Evolutionary conservation across 2,329 filamentous ascomycete genomes (phyloP).

Genomic region (Clonostachys sp.): DNA sequence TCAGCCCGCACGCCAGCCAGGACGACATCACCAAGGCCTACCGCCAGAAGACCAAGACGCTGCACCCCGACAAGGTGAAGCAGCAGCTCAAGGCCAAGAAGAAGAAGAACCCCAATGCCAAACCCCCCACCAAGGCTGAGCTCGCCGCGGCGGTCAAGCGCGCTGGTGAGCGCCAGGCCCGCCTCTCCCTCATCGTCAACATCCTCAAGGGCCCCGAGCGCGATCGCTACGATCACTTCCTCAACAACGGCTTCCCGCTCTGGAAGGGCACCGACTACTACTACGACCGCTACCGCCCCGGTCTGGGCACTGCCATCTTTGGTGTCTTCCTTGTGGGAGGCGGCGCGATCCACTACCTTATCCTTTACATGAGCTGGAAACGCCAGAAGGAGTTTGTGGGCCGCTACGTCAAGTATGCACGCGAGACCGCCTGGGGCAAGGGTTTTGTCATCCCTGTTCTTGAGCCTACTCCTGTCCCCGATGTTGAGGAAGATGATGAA

Average conservation of each 20-base stretch:
- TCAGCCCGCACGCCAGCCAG: slow-evolving; percentile 66
- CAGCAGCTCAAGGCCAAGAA: slow-evolving; percentile 64
- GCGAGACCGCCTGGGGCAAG: slow-evolving; percentile 86
- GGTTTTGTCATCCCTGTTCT: slow-evolving; percentile 65
- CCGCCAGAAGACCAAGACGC: slow-evolving; percentile 74
- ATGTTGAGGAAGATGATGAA: slow-evolving; percentile 41
- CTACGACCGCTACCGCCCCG: slow-evolving; percentile 89
- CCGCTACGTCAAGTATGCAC: slow-evolving; percentile 84
- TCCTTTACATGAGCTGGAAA: slow-evolving; percentile 81
- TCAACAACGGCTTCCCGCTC: slow-evolving; percentile 85
- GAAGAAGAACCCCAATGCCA: slow-evolving; percentile 49
- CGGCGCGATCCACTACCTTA: slow-evolving; percentile 82
- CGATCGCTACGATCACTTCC: slow-evolving; percentile 91
- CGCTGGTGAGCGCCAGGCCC: slow-evolving; percentile 77
- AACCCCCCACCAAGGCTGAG: slow-evolving; percentile 68
- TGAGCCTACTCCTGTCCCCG: slow-evolving; percentile 39
- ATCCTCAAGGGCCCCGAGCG: slow-evolving; percentile 78
- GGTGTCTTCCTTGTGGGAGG: slow-evolving; percentile 81
- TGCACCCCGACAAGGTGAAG: slow-evolving; percentile 96
- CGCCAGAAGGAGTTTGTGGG: slow-evolving; percentile 88
- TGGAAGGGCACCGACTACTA: slow-evolving; percentile 99
- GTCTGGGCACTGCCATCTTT: slow-evolving; percentile 76
- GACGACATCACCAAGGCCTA: slow-evolving; percentile 94
- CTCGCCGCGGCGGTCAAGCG: slow-evolving; percentile 75
- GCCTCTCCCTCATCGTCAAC: slow-evolving; percentile 78